Base-by-base conservation (phyloP, 805 yeast species). In the Pichia occidentalis region DNA sequence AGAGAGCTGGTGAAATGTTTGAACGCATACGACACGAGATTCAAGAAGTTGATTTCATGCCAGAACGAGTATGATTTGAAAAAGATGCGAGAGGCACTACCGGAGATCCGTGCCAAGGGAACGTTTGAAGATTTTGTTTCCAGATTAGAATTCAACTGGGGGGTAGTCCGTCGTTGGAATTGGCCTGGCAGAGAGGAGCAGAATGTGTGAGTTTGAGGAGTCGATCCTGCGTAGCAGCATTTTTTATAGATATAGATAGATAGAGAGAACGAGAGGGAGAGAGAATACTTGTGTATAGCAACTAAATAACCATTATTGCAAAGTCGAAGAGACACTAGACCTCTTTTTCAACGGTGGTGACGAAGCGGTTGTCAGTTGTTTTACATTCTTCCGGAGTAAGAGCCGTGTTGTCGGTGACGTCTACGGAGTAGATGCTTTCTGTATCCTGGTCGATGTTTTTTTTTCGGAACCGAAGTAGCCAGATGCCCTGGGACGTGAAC, bases 401-500 rank as follows among this genome's bases (percentile, higher is more conserved):
- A n/a, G n/a, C n/a, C n/a, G n/a, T n/a, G n/a, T n/a, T n/a, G n/a
- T n/a, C n/a, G n/a, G n/a, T n/a, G n/a, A n/a, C n/a, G n/a, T n/a
- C n/a, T n/a, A n/a, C n/a, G n/a, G n/a, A n/a, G n/a, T n/a, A n/a
- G n/a, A n/a, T n/a, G n/a, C n/a, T n/a, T n/a, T n/a, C n/a, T n/a
- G n/a, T n/a, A n/a, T n/a, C n/a, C n/a, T 36, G 35, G 9, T 40
- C 47, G 10, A 12, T 28, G 7, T 22, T 31, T 2, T 14, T 38
- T 8, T 40, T 45, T 36, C 57, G 53, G 43, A 71, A 65, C 43
- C 80, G 53, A 18, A 75, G 42, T 49, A 67, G 64, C 96, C 96
- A 87, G 6, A 83, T 64, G 4, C 69, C 51, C 40, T 87, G 96
- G 36, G 88, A 77, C 0, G 61, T 18, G 50, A 80, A 79, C 7